Evolutionary conservation across 2,329 filamentous ascomycete species (phyloP).

Genomic region (Conoideocrella luteorostrata): DNA sequence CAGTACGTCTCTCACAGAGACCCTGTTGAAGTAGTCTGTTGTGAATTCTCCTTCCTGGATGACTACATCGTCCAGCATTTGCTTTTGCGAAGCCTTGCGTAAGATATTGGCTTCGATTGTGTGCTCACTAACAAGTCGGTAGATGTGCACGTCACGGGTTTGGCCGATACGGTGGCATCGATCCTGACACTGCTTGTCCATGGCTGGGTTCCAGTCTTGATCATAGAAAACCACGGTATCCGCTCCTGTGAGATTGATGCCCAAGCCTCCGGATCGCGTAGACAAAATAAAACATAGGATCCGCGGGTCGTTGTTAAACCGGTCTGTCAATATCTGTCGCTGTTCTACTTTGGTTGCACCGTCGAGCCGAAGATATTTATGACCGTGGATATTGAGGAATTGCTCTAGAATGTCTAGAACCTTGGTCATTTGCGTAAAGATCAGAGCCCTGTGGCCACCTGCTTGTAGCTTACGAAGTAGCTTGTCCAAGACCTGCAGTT

Average conservation of each 20-base stretch:
- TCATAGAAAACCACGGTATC: conserved; percentile 99
- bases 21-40: conserved; percentile 87
- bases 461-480: conserved; percentile 81
- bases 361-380: conserved; percentile 93
- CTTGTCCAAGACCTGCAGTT: conserved; percentile 82
- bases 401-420: conserved; percentile 96
- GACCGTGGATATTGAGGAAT: conserved; percentile 95
- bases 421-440: conserved; percentile 99
- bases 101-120: conserved; percentile 98
- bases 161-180: conserved; percentile 95
- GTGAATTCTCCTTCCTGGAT: conserved; percentile 98
- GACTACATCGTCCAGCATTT: conserved; percentile 94
- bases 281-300: conserved; percentile 95
- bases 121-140: conserved; percentile 84
- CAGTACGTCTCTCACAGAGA: conserved; percentile 65
- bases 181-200: conserved; percentile 99
- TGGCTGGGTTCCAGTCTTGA: conserved; percentile 97
- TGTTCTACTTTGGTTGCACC: conserved; percentile 96
- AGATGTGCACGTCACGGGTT: conserved; percentile 95
- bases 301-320: conserved; percentile 90
- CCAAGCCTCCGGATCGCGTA: conserved; percentile 85
- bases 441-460: conserved; percentile 86
- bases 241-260: conserved; percentile 93
- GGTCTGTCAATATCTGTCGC: conserved; percentile 87
- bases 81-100: conserved; percentile 93